phyloP scores from a whole-genome alignment of 805 yeast genomes.

The Ogataea degrootiae region DNA sequence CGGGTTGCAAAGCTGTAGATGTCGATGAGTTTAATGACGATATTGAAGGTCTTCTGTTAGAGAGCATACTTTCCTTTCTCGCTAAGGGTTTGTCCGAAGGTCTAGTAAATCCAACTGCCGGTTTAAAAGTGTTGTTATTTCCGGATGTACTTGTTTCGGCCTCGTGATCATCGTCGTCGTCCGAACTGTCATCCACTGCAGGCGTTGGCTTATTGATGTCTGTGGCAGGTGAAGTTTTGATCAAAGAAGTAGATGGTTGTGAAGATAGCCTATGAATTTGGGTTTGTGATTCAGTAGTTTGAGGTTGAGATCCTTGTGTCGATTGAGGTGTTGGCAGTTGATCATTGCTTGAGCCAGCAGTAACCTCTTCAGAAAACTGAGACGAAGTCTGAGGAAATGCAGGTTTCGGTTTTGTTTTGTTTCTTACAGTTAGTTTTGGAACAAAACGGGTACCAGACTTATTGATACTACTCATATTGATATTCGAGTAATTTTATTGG shows the following conservation, averaged over 20 bases:
- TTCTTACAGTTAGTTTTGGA: conserved; percentile 46
- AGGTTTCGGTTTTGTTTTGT: conserved; percentile 6
- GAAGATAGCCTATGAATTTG: not conserved
- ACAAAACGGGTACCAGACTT: conserved; percentile 59
- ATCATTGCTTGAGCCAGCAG: not conserved
- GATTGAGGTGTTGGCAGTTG: not conserved
- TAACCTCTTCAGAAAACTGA: not conserved
- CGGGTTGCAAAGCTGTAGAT: not conserved
- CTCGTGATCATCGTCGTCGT: conserved; percentile 1
- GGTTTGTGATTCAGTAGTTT: not conserved
- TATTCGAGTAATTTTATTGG: too few relatives aligned
- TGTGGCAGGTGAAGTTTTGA: not conserved
- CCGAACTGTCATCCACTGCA: conserved; percentile 1
- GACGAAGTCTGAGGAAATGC: not conserved
- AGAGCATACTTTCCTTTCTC: conserved; percentile 1
- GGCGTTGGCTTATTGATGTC: not conserved
- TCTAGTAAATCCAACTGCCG: not conserved
- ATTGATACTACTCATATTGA: conserved; percentile 28
- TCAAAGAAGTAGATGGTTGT: not conserved
- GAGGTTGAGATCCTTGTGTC: not conserved
- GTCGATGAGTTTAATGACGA: not conserved
- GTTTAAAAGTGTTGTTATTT: not conserved
- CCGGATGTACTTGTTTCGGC: too few relatives aligned
- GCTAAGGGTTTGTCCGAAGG: not conserved
- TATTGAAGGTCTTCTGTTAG: conserved; percentile 6